Evolutionary conservation across 2,329 filamentous ascomycete species (phyloP).

Genomic region (Ophiosphaerella narmari): DNA sequence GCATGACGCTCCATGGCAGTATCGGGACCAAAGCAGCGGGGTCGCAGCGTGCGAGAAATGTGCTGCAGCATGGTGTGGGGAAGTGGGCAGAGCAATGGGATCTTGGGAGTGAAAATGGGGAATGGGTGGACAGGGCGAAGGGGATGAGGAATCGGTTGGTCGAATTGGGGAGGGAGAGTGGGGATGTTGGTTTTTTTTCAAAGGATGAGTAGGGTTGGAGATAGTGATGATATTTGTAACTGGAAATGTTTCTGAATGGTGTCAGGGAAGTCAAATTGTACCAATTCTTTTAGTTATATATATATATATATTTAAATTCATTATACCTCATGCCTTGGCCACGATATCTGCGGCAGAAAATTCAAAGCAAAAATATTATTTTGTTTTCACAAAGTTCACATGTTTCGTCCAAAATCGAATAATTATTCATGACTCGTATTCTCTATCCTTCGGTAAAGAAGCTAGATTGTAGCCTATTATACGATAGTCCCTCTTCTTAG

Average conservation of each 20-base stretch:
- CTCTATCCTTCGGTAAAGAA: too few relatives aligned
- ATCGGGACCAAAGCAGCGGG: slow-evolving; percentile 66
- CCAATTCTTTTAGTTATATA: background rate
- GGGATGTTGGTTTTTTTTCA: slow-evolving; percentile 62
- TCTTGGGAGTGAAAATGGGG: slow-evolving; percentile 59
- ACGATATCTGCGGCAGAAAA: too few relatives aligned
- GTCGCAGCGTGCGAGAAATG: slow-evolving; percentile 66
- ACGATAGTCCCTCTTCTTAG: too few relatives aligned
- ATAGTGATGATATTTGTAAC: background rate
- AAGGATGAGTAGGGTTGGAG: slow-evolving; percentile 36
- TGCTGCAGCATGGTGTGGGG: slow-evolving; percentile 75
- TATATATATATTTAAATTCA: too few relatives aligned
- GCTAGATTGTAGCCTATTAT: too few relatives aligned
- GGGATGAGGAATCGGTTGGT: slow-evolving; percentile 68
- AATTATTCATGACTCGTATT: too few relatives aligned
- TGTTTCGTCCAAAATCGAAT: too few relatives aligned
- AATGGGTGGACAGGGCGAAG: slow-evolving; percentile 63
- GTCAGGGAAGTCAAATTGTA: background rate
- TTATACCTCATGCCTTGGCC: too few relatives aligned
- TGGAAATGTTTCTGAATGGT: background rate
- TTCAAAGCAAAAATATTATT: too few relatives aligned
- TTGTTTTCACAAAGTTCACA: too few relatives aligned
- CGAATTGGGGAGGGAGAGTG: slow-evolving; percentile 63
- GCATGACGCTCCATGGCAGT: slow-evolving; percentile 74
- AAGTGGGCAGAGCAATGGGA: slow-evolving; percentile 66